Evolutionary conservation across 129 eudicot genomes (phyloP), one percentile per base, ranked within the genome.

Genomic region (Artemisia tridentata): DNA sequence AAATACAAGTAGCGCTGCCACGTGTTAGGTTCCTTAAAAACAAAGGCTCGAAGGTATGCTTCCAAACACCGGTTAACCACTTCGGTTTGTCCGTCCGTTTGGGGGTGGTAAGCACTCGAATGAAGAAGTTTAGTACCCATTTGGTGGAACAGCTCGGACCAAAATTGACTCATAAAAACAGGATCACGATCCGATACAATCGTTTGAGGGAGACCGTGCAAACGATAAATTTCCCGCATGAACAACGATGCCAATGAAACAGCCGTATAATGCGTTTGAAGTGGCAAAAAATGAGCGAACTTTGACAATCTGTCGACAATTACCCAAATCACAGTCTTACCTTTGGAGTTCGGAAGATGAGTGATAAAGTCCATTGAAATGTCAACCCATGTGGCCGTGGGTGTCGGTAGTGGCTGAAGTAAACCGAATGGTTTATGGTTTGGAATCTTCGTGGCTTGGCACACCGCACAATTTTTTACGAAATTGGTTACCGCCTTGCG

Each of bases 81-180:
- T 3, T 69, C 65, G 3, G 70, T 25, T 34, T 60, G 66, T 0
- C 50, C 75, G 11, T n/a, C n/a, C n/a, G n/a, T n/a, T n/a, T n/a
- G n/a, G n/a, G n/a, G n/a, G n/a, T n/a, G n/a, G n/a, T n/a, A 69
- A 0, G 58, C 49, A 6, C 58, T 61, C 1, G 48, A 34, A 8
- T 38, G 59, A 0, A 14, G 56, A 1, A 75, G 27, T 1, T 20
- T 11, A 0, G 79, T 67, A 3, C 54, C 74, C 11, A 19, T 4
- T 15, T 3, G 5, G 0, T 46, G 20, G 10, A 78, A 77, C 0
- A 69, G 8, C 11, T 62, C 81, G 2, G 15, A 18, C 81, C 61
- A 53, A 29, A 78, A 78, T 0, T 4, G 10, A 45, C 81, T 71
- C 0, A 23, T 21, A 18, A 77, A 77, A 0, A 70, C 13, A 0